Conservation (phyloP, 352 stramenopile genomes). For the Pilasporangium apinafurcum region DNA sequence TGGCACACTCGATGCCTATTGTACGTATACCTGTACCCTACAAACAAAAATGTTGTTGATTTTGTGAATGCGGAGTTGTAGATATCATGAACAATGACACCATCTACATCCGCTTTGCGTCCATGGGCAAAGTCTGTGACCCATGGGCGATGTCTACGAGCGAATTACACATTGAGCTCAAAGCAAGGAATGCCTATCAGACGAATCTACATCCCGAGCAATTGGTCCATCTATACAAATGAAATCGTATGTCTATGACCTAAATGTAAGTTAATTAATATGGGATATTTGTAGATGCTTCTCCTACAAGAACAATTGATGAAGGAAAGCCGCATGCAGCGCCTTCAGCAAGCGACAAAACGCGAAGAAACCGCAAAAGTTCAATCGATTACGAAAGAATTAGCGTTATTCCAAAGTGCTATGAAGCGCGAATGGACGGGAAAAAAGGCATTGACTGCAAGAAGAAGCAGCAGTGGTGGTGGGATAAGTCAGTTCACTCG, state of each 20-base stretch:
- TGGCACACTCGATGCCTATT: slow-evolving; percentile 53
- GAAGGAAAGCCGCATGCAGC: slow-evolving; percentile 58
- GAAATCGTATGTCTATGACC: neutral
- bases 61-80: slow-evolving; percentile 7
- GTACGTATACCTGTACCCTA: slow-evolving; percentile 16
- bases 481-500: slow-evolving; percentile 15
- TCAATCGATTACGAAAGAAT: slow-evolving; percentile 48
- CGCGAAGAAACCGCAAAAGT: slow-evolving; percentile 43
- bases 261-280: no score
- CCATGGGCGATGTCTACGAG: slow-evolving; percentile 77
- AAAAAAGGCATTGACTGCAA: slow-evolving; percentile 2
- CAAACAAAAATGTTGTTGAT: neutral
- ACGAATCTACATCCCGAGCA: slow-evolving; percentile 61
- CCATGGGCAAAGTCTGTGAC: slow-evolving; percentile 54
- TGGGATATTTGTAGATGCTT: slow-evolving; percentile 52
- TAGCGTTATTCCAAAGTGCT: slow-evolving; percentile 13
- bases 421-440: slow-evolving; percentile 7
- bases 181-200: slow-evolving; percentile 49
- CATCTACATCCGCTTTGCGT: slow-evolving; percentile 64
- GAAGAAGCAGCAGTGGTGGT: slow-evolving; percentile 1
- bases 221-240: slow-evolving; percentile 19
- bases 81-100: slow-evolving; percentile 66
- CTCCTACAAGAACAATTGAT: slow-evolving; percentile 45
- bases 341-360: slow-evolving; percentile 56
- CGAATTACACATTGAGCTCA: slow-evolving; percentile 53